Conservation (phyloP, 371 early-diverging fungal genomes). For the Rhizopus delemar region DNA sequence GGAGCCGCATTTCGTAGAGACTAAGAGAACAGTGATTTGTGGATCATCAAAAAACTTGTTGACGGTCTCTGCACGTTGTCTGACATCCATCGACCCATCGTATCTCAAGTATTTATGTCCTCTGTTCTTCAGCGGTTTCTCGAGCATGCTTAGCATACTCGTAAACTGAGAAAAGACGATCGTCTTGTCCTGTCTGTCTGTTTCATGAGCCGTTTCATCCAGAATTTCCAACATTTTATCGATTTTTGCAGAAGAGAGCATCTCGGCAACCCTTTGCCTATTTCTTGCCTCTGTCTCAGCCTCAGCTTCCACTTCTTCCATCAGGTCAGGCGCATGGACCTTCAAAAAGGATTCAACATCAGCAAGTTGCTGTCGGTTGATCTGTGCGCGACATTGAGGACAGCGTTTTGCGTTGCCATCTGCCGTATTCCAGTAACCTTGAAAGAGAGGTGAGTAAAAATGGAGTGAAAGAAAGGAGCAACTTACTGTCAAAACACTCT, state of each 20-base stretch:
- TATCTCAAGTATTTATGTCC: conserved; percentile 36
- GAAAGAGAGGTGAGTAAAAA: not conserved
- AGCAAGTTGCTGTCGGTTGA: conserved; percentile 17
- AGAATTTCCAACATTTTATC: conserved; percentile 55
- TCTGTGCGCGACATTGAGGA: conserved; percentile 45
- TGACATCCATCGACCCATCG: conserved; percentile 53
- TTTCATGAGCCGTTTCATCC: conserved; percentile 23
- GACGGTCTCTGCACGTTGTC: conserved; percentile 44
- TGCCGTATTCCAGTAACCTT: conserved; percentile 26
- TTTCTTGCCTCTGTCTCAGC: conserved; percentile 28
- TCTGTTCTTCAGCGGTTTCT: conserved; percentile 56
- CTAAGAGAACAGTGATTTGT: conserved; percentile 54
- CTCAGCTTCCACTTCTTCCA: conserved; percentile 13
- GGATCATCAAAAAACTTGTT: conserved; percentile 53
- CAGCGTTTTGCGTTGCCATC: conserved; percentile 31
- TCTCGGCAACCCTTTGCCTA: not conserved
- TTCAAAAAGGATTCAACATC: conserved; percentile 32
- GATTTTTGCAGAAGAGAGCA: conserved; percentile 49
- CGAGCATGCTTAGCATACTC: conserved; percentile 70
- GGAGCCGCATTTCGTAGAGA: conserved; percentile 62
- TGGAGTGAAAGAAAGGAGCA: not conserved
- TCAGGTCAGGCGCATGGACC: conserved; percentile 31
- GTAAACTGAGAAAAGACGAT: conserved; percentile 87
- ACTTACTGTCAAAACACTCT: conserved; percentile 43
- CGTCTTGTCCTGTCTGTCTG: conserved; percentile 58